These are phyloP conservation scores for Neurospora discreta DNA, from an alignment of 495 filamentous ascomycete species.

Conservation along the genomic window DNA sequence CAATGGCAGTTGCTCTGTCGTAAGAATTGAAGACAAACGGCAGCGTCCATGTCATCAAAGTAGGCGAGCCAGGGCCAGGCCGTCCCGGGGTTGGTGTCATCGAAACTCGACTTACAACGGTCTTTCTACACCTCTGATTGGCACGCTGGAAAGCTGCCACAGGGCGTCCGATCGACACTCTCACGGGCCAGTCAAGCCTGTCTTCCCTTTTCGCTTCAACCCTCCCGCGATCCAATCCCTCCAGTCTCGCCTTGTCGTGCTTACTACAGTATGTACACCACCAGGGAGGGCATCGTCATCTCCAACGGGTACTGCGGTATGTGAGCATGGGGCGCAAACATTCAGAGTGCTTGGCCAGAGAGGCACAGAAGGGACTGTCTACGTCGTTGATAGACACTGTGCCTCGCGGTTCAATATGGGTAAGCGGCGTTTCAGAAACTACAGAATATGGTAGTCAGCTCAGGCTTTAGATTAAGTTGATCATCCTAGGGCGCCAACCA, in stretches of 20 bases:
- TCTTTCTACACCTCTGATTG: background rate
- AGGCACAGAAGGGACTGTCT: background rate
- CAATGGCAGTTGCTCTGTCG: background rate
- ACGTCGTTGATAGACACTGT: background rate
- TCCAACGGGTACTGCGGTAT: background rate
- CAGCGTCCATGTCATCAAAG: background rate
- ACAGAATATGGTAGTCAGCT: background rate
- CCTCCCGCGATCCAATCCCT: background rate
- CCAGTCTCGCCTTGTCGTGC: background rate
- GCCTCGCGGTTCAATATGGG: background rate
- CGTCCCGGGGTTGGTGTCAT: background rate
- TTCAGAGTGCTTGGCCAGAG: background rate
- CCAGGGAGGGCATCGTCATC: background rate
- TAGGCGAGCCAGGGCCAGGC: background rate
- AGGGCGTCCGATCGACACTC: background rate
- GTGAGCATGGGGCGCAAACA: background rate
- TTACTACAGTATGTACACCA: background rate
- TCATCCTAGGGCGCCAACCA: background rate
- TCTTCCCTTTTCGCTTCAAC: background rate
- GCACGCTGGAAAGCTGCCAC: background rate
- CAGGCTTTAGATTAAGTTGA: background rate
- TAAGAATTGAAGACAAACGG: background rate
- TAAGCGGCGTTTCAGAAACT: background rate
- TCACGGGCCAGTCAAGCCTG: background rate
- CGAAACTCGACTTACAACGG: background rate